These are phyloP conservation scores for Epichloe festucae DNA, from an alignment of 2,329 filamentous ascomycete species.

Conservation along the genomic window DNA sequence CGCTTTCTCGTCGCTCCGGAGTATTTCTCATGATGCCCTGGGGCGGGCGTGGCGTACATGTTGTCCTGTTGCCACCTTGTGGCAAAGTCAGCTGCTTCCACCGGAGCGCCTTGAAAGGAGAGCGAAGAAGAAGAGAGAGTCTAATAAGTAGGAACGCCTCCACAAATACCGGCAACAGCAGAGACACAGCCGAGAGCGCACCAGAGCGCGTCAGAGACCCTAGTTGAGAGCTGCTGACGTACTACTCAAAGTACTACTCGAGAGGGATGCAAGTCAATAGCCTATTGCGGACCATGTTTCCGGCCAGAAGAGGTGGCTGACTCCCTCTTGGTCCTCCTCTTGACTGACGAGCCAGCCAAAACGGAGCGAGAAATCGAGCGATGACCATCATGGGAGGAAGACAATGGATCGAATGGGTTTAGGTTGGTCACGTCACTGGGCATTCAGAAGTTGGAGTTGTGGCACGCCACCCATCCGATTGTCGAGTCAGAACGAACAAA, in stretches of 20 bases:
- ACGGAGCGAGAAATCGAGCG: background rate
- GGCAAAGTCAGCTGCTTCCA: conserved; percentile 20
- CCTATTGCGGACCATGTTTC: background rate
- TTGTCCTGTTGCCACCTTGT: conserved; percentile 7
- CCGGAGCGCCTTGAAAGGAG: background rate
- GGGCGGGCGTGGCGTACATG: conserved; percentile 8
- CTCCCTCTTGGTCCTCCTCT: background rate
- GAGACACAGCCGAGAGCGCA: too few relatives aligned
- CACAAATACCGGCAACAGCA: too few relatives aligned
- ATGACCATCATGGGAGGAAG: background rate
- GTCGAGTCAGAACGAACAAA: background rate
- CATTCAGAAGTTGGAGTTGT: background rate
- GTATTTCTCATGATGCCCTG: background rate
- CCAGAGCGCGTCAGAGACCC: too few relatives aligned
- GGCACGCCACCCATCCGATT: background rate
- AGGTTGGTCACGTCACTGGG: background rate
- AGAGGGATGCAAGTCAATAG: too few relatives aligned
- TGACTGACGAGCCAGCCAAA: background rate
- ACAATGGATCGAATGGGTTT: background rate
- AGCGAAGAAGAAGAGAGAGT: too few relatives aligned
- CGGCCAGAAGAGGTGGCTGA: background rate
- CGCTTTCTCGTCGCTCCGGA: background rate
- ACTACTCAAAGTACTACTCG: too few relatives aligned
- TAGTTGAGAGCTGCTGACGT: too few relatives aligned
- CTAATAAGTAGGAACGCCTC: too few relatives aligned